Base-by-base conservation (phyloP, 2,329 filamentous ascomycete species). In the Herpotrichia juniperi region DNA sequence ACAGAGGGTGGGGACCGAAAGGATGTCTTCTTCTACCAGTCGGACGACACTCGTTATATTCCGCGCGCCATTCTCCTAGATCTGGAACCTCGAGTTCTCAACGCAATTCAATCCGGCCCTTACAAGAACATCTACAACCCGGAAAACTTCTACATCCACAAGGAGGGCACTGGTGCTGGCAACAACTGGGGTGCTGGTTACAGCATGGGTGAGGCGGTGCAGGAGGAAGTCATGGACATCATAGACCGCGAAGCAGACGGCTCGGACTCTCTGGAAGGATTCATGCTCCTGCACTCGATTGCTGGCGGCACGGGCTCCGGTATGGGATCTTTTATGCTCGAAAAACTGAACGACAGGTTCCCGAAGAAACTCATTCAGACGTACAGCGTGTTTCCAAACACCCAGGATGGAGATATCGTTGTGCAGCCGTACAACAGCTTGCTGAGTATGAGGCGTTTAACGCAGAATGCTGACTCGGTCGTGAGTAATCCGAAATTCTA, bases 111-210 rank as follows among this genome's bases (percentile, higher is more conserved):
- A 78, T 89, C 88, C 9, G 92, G 94, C 1, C 88, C 93, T 0
- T 99, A 99, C 81, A 91, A 89, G 75, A 97, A 99, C 74, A 99
- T 99, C 54, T 99, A 99, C 84, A 99, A 99, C 73, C 94, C 94
- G 0, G 94, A 99, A 76, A 99, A 99, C 80, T 97, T 97, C 78
- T 99, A 96, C 73, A 86, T 97, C 47, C 91, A 93, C 66, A 96
- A 96, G 74, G 89, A 93, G 77, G 94, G 94, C 51, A 87, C 91
- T 49, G 94, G 94, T 40, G 94, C 94, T 6, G 94, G 92, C 40
- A 99, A 99, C 76, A 99, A 97, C 75, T 99, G 94, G 94, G 94
- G 93, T 55, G 90, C 94, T 68, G 94, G 94, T 42, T 99, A 99
- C 76, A 87, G 94, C 61, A 93, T 91, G 48, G 94, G 93, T 62